These are phyloP conservation scores for Paraphoma chrysanthemicola DNA, from an alignment of 2,329 filamentous ascomycete species.

Conservation along the genomic window DNA sequence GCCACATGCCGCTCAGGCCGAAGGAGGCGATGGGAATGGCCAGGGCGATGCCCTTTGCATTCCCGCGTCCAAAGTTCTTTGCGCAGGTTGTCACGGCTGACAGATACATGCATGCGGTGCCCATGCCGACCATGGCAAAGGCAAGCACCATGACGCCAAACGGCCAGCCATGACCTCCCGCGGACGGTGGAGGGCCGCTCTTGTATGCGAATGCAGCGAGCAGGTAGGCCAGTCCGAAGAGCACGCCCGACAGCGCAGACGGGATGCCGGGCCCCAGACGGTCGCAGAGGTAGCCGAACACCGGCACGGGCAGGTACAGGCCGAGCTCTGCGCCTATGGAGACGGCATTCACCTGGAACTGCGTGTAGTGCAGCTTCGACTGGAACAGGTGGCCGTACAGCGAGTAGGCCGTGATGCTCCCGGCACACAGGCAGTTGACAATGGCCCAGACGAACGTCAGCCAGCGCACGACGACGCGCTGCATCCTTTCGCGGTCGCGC, in stretches of 20 bases:
- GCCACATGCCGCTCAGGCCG: slow-evolving; percentile 93
- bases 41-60: slow-evolving; percentile 85
- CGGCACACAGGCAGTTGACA: slow-evolving; percentile 77
- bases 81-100: slow-evolving; percentile 92
- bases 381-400: slow-evolving; percentile 93
- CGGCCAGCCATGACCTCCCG: slow-evolving; percentile 67
- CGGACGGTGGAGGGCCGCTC: slow-evolving; percentile 61
- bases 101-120: slow-evolving; percentile 88
- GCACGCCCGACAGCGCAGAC: slow-evolving; percentile 71
- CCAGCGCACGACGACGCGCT: slow-evolving; percentile 60
- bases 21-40: slow-evolving; percentile 92
- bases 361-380: slow-evolving; percentile 82
- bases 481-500: slow-evolving; percentile 62
- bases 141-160: slow-evolving; percentile 84
- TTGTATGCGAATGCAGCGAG: slow-evolving; percentile 81
- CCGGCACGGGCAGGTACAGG: slow-evolving; percentile 89
- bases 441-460: slow-evolving; percentile 67
- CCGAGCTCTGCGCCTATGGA: slow-evolving; percentile 86
- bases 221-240: slow-evolving; percentile 84
- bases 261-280: slow-evolving; percentile 81
- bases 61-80: slow-evolving; percentile 94
- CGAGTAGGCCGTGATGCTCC: slow-evolving; percentile 91
- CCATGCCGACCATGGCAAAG: slow-evolving; percentile 82
- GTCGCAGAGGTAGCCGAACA: slow-evolving; percentile 92
- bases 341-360: slow-evolving; percentile 90